Percentiles rank a stretch among this genome's conserved stretches.
phyloP scores from a whole-genome alignment of 139 green algal genomes.

The Haematococcus sp. region DNA sequence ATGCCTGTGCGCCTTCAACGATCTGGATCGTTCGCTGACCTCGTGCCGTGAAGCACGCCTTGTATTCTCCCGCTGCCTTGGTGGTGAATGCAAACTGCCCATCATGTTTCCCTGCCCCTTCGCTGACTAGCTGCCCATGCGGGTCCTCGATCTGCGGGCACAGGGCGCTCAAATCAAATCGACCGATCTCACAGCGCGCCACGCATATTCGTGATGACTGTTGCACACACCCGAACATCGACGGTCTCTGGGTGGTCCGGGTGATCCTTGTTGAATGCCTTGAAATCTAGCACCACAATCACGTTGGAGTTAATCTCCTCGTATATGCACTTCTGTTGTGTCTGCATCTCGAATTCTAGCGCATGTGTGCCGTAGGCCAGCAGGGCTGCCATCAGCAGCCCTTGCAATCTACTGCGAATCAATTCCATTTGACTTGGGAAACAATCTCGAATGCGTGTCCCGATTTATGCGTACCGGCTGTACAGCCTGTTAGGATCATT shows the following conservation, averaged over 20 bases:
- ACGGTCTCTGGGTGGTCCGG: conserved; percentile 12
- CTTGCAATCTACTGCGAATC: no score
- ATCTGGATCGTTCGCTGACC: conserved; percentile 31
- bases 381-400: no score
- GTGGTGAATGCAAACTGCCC: conserved; percentile 82
- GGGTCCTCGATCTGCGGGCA: conserved; percentile 24
- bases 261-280: conserved; percentile 40
- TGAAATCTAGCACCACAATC: conserved; percentile 54
- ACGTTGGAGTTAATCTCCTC: conserved; percentile 60
- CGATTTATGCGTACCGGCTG: no score
- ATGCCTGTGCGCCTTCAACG: no score
- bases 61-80: conserved; percentile 78
- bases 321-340: conserved; percentile 23
- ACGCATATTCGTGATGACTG: background rate
- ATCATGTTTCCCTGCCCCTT: conserved; percentile 5
- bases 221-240: conserved; percentile 7
- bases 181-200: no score
- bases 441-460: no score
- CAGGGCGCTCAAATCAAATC: background rate
- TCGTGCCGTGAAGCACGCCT: conserved; percentile 80
- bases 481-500: no score
- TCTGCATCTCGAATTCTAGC: no score
- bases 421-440: no score
- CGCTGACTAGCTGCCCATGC: conserved; percentile 15
- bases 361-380: no score